Conservation (phyloP, 768 basidiomycete genomes). For the Solioccasus polychromus region DNA sequence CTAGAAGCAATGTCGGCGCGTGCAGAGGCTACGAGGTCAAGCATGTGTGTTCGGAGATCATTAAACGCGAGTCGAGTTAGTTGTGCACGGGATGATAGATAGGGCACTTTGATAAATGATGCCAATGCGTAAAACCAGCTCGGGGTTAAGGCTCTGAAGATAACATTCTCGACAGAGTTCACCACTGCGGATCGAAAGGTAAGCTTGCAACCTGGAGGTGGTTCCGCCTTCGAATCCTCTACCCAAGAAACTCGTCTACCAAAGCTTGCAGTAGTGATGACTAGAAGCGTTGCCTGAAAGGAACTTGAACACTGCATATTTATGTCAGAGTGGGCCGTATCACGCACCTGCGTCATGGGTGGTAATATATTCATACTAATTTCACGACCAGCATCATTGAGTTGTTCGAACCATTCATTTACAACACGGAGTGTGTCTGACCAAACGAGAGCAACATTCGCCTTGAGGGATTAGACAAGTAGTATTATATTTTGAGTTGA, state of each 20-base stretch:
- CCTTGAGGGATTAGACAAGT: conserved; percentile 26
- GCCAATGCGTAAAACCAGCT: conserved; percentile 29
- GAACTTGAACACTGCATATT: not conserved
- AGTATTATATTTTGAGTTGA: not conserved
- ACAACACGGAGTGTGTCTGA: conserved; percentile 38
- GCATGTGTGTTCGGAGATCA: conserved; percentile 39
- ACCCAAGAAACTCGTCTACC: conserved; percentile 36
- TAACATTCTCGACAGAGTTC: conserved; percentile 17
- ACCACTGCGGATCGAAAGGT: conserved; percentile 37
- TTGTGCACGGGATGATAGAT: conserved; percentile 31
- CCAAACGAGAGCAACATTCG: conserved; percentile 50
- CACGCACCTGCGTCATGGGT: conserved; percentile 14
- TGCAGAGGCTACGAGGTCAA: conserved; percentile 39
- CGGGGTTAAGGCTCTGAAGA: conserved; percentile 33
- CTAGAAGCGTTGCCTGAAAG: conserved; percentile 34
- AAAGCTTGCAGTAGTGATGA: conserved; percentile 42
- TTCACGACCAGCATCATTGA: conserved; percentile 27
- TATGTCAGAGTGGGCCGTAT: not conserved
- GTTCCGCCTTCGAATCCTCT: conserved; percentile 26
- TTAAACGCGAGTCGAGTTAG: conserved; percentile 33
- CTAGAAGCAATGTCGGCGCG: conserved; percentile 34
- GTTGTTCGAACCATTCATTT: conserved; percentile 41
- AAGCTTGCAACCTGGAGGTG: conserved; percentile 31
- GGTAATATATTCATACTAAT: conserved; percentile 17
- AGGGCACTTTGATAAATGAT: conserved; percentile 31